Evolutionary conservation across 768 basidiomycete species (phyloP).

Genomic region (Lentinula boryana): DNA sequence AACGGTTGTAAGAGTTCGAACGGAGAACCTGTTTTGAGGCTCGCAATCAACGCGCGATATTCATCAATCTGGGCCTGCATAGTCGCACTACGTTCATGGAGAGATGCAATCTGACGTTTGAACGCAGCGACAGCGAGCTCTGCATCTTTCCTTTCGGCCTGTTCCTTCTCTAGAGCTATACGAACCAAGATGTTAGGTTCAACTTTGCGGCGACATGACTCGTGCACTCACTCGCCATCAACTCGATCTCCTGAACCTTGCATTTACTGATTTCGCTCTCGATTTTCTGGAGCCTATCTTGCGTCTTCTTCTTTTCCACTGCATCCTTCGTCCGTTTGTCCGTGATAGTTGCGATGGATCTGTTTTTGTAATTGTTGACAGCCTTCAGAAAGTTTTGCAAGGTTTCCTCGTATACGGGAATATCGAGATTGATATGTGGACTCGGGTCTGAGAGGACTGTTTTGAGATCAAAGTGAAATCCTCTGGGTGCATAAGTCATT

Average conservation of each 20-base stretch:
- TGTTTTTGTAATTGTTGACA: conserved; percentile 65
- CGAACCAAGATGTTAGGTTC: background rate
- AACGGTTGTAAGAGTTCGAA: background rate
- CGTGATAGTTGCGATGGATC: conserved; percentile 63
- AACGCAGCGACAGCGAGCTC: conserved; percentile 55
- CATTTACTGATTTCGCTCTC: conserved; percentile 71
- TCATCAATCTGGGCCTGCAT: conserved; percentile 72
- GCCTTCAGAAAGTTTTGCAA: conserved; percentile 70
- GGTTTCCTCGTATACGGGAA: conserved; percentile 57
- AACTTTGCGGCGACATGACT: background rate
- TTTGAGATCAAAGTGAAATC: conserved; percentile 54
- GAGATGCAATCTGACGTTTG: conserved; percentile 59
- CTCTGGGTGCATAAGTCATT: background rate
- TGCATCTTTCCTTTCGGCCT: conserved; percentile 66
- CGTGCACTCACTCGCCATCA: conserved; percentile 54
- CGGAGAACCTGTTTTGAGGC: conserved; percentile 56
- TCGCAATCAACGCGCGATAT: conserved; percentile 54
- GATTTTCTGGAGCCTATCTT: conserved; percentile 55
- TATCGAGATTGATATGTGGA: conserved; percentile 59
- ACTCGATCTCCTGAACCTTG: conserved; percentile 73
- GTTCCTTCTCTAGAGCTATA: conserved; percentile 60
- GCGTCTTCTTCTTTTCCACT: conserved; percentile 53
- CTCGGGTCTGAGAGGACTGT: conserved; percentile 37
- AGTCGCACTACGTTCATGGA: conserved; percentile 51
- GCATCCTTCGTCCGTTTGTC: conserved; percentile 58